Evolutionary conservation across 441 rosid species (phyloP), one percentile per base, ranked within the genome.

Genomic region (Erodium moschatum): DNA sequence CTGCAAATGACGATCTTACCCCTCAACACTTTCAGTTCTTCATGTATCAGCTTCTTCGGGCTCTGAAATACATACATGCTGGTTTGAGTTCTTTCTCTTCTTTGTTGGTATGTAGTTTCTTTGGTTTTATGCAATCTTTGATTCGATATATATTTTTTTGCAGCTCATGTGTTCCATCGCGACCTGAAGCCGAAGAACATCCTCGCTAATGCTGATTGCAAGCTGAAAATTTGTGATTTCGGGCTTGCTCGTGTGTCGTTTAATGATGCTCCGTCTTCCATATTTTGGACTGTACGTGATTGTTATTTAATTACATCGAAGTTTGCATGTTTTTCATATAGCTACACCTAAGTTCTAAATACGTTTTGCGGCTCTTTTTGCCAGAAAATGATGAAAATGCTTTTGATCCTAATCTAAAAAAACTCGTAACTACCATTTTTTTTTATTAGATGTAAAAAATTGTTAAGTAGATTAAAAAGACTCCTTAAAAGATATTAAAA

Each of bases 151-250:
- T 33, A 1, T 40, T 33, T 70, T 70, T 62, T 74, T 85, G 81
- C 88, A 91, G 99, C 99, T 27, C 87, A 91, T 83, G 94, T 94
- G 48, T 94, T 94, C 72, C 98, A 94, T 79, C 81, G 97, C 69
- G 98, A 91, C 84, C 80, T 94, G 46, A 40, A 40, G 11, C 46
- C 46, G 12, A 40, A 40, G 46, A 40, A 73, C 76, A 94, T 94
- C 73, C 94, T 94, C 66, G 98, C 99, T 64, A 94, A 94, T 82
- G 97, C 99, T 72, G 97, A 89, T 75, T 94, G 97, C 86, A 94
- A 91, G 72, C n/a, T 94, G 85, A 94, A 94, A 91, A 91, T 94
- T 76, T 94, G 97, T 48, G 99, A 94, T 79, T 91, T 94, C 83
- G 97, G 97, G 20, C 92, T 94, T 77, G 98, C 97, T 70, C 86